Conservation (phyloP, 208 protist species). For the Leishmania turanica region DNA sequence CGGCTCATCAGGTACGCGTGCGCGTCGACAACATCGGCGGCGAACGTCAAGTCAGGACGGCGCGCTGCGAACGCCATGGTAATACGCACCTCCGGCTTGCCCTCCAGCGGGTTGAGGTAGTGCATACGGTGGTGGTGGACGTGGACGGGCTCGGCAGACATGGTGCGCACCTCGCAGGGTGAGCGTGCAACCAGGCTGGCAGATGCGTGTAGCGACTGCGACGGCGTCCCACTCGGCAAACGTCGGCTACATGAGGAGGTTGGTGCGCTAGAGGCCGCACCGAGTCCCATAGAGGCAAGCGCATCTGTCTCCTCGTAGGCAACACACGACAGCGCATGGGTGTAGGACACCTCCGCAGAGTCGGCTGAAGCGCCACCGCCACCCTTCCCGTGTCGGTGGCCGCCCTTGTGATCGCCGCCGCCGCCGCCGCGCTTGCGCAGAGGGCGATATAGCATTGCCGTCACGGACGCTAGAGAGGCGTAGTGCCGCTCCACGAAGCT, state of each 20-base stretch:
- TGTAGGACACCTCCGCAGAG: slow-evolving; percentile 36
- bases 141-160: background rate
- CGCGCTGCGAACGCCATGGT: slow-evolving; percentile 68
- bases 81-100: slow-evolving; percentile 52
- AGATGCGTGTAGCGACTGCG: background rate
- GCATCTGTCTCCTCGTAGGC: slow-evolving; percentile 67
- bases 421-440: slow-evolving; percentile 21
- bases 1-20: slow-evolving; percentile 74
- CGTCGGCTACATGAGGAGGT: background rate
- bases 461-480: slow-evolving; percentile 64
- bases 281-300: slow-evolving; percentile 11
- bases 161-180: slow-evolving; percentile 3
- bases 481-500: slow-evolving; percentile 81
- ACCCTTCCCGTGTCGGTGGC: slow-evolving; percentile 6
- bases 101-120: slow-evolving; percentile 61
- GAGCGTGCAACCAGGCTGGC: background rate
- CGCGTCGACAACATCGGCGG: slow-evolving; percentile 64
- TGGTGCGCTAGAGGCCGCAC: slow-evolving; percentile 3
- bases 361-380: slow-evolving; percentile 20
- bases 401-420: slow-evolving; percentile 4
- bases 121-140: slow-evolving; percentile 67
- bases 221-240: background rate
- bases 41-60: slow-evolving; percentile 70
- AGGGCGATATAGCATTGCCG: slow-evolving; percentile 72
- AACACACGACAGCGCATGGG: slow-evolving; percentile 51